These are phyloP conservation scores for Glycine tomentella DNA, from an alignment of 306 rosid genomes.

Conservation along the genomic window DNA sequence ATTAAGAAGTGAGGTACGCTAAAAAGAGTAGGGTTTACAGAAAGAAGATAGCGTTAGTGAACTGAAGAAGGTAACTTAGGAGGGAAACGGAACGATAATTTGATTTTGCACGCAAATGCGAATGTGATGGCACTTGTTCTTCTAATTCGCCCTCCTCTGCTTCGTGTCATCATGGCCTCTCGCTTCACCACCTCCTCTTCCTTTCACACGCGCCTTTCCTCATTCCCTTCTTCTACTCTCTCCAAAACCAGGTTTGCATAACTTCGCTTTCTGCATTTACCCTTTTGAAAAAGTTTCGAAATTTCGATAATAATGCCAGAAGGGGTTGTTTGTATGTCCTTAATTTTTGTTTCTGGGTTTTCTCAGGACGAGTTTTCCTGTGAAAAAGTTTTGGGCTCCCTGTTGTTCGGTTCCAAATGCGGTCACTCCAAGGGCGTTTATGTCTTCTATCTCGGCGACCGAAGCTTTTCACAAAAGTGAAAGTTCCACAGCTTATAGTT, in stretches of 20 bases:
- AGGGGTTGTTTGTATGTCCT: slow-evolving; percentile 6
- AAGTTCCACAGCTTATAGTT: slow-evolving; percentile 77
- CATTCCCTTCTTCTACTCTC: slow-evolving; percentile 45
- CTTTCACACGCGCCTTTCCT: slow-evolving; percentile 39
- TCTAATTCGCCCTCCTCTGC: slow-evolving; percentile 46
- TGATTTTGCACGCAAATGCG: slow-evolving; percentile 23
- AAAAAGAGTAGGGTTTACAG: slow-evolving; percentile 46
- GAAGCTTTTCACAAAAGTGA: slow-evolving; percentile 62
- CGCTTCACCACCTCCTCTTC: slow-evolving; percentile 51
- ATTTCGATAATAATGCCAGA: not conserved
- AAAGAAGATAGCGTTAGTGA: slow-evolving; percentile 31
- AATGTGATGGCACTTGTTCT: slow-evolving; percentile 65
- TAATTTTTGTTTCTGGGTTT: slow-evolving; percentile 26
- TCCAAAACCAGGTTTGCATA: slow-evolving; percentile 41
- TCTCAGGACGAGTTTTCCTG: slow-evolving; percentile 61
- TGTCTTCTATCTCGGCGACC: slow-evolving; percentile 69
- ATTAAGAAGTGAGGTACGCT: not conserved
- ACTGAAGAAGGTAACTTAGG: not conserved
- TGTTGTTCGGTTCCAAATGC: slow-evolving; percentile 51
- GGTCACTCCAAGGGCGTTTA: slow-evolving; percentile 69
- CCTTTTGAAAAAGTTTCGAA: not conserved
- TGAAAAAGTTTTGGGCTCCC: slow-evolving; percentile 47
- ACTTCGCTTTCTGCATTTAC: not conserved
- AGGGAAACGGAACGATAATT: not conserved
- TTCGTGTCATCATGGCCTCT: slow-evolving; percentile 71